Evolutionary conservation across 441 rosid genomes (phyloP).

Genomic region (Macaranga tanarius): DNA sequence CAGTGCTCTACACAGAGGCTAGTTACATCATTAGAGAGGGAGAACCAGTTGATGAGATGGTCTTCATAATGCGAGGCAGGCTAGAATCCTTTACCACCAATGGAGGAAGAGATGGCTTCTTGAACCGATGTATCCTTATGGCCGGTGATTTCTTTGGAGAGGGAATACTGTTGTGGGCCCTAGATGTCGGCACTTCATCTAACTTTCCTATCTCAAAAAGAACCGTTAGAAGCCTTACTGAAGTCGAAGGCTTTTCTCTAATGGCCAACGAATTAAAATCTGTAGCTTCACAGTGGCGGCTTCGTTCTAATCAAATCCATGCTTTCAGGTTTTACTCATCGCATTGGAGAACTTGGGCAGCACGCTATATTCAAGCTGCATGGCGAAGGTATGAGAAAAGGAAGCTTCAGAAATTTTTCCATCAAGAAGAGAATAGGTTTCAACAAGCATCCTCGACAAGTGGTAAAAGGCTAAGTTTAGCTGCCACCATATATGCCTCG

Average conservation of each 20-base stretch:
- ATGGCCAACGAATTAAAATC: conserved; percentile 67
- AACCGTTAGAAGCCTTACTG: conserved; percentile 53
- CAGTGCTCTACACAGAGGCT: conserved; percentile 37
- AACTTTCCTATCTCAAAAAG: conserved; percentile 68
- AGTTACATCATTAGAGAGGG: conserved; percentile 67
- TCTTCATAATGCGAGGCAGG: conserved; percentile 70
- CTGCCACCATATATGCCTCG: conserved; percentile 74
- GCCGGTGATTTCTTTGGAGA: conserved; percentile 82
- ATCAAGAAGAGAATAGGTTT: conserved; percentile 61
- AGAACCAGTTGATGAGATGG: conserved; percentile 72
- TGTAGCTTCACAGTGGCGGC: conserved; percentile 66
- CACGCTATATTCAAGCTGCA: conserved; percentile 24
- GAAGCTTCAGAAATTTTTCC: conserved; percentile 31
- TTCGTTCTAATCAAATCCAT: conserved; percentile 30
- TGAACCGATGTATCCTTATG: conserved; percentile 54
- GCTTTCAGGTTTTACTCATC: conserved; percentile 14
- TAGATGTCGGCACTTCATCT: conserved; percentile 47
- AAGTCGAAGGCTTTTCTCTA: conserved; percentile 71
- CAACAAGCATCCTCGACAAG: conserved; percentile 68
- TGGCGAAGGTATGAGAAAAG: conserved; percentile 20
- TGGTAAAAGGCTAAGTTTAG: conserved; percentile 65
- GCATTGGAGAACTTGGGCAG: conserved; percentile 27
- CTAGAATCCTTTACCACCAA: conserved; percentile 68
- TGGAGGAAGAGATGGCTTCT: conserved; percentile 79
- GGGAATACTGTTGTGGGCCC: conserved; percentile 73